phyloP scores from a whole-genome alignment of 1,284 basidiomycete genomes.

The Leccinum pachyderme region DNA sequence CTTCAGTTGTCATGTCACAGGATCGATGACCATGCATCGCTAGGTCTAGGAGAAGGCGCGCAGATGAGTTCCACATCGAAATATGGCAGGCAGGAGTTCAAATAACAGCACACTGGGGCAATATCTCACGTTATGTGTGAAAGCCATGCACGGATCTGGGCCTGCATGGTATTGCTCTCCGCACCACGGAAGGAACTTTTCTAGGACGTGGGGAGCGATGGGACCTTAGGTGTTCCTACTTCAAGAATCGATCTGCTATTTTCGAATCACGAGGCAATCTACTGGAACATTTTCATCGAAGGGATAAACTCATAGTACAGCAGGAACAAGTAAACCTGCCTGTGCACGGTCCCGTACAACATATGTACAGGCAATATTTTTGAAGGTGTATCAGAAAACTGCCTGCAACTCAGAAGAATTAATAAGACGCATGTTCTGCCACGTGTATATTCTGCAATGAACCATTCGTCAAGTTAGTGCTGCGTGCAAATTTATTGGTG shows the following conservation, averaged over 20 bases:
- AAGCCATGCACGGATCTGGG: conserved; percentile 11
- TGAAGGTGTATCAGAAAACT: conserved; percentile 30
- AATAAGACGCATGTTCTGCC: conserved; percentile 24
- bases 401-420: conserved; percentile 34
- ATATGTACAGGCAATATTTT: conserved; percentile 34
- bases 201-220: conserved; percentile 2
- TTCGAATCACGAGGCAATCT: conserved; percentile 30
- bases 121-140: conserved; percentile 1
- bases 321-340: conserved; percentile 35
- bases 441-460: conserved; percentile 28
- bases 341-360: conserved; percentile 32
- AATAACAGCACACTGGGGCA: conserved; percentile 2
- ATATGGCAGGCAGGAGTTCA: conserved; percentile 7
- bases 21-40: neutral
- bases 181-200: neutral
- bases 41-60: neutral
- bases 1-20: neutral
- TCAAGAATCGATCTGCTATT: conserved; percentile 23
- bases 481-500: conserved; percentile 54
- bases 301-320: conserved; percentile 28
- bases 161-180: neutral
- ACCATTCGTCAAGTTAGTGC: conserved; percentile 29
- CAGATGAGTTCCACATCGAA: conserved; percentile 6
- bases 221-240: conserved; percentile 12
- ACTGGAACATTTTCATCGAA: conserved; percentile 32